Evolutionary conservation across 768 basidiomycete genomes (phyloP), one percentile per base, ranked within the genome.

Genomic region (Leucocoprinus birnbaumii): DNA sequence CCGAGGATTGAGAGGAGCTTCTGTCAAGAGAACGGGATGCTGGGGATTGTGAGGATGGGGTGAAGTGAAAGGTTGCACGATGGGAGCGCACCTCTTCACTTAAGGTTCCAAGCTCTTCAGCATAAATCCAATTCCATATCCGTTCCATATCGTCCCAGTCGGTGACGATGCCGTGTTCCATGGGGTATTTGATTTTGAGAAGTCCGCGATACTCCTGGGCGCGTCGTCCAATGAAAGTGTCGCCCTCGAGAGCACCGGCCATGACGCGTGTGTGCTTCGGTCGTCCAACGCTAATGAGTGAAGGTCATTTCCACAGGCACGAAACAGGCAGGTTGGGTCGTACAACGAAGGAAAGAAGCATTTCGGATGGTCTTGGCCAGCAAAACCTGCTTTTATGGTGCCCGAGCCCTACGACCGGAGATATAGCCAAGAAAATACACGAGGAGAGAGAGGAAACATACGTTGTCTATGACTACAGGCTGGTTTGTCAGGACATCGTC

Each of bases 131-230:
- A 61, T 82, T 89, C 97, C 97, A 99, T 80, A 99, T 98, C 57
- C 91, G 85, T 70, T 99, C 97, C 97, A 99, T 99, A 67, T 99
- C 97, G 67, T 99, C 97, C 96, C 97, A 99, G 75, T 99, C 93
- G 35, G 91, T 96, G 8, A 99, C 97, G 57, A 99, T 94, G 11
- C 97, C 97, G 69, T 98, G 97, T 68, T 96, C 93, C 87, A 99
- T 98, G 24, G 97, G 97, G 67, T 98, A 99, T 71, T 95, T 96
- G 64, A 98, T 95, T 80, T 96, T 96, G 62, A 99, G 78, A 61
- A 99, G 76, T 9, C 97, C 97, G 51, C 97, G 80, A 61, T 94
- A 89, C 65, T 98, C 97, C 72, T 99, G 96, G 16, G 97, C 97
- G 61, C 87, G 85, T 64, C 89, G 80, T 2, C 97, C 97, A 55